Conservation (phyloP, 2,329 filamentous ascomycete species). For the Pyricularia sp. region DNA sequence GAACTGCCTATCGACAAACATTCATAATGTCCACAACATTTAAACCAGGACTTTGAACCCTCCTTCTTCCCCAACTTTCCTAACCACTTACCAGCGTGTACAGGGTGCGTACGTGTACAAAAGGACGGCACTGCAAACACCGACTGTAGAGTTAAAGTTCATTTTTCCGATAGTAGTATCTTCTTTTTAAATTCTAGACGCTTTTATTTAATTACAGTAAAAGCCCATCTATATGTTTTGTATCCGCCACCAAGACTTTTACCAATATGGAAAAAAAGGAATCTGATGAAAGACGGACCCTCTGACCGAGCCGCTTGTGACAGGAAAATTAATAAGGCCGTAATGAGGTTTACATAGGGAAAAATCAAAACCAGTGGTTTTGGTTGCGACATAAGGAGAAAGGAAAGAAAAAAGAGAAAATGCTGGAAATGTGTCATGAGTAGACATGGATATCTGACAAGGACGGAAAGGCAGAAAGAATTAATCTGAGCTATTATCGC, state of each 20-base stretch:
- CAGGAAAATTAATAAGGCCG: not conserved
- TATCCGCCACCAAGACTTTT: not conserved
- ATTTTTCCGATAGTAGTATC: not conserved
- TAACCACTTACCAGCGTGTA: not conserved
- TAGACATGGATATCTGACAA: not conserved
- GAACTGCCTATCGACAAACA: not conserved
- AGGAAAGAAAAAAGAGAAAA: not conserved
- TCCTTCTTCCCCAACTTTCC: too few relatives aligned
- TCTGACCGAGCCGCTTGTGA: not conserved
- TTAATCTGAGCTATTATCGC: slow-evolving; percentile 23
- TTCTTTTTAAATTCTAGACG: not conserved
- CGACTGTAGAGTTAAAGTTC: not conserved
- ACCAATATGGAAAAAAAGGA: not conserved
- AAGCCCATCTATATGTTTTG: not conserved
- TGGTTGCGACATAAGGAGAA: not conserved
- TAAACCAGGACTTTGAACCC: too few relatives aligned
- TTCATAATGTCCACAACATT: too few relatives aligned
- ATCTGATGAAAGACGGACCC: not conserved
- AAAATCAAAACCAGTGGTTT: not conserved
- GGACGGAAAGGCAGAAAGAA: not conserved
- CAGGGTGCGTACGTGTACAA: not conserved
- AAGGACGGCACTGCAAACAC: not conserved
- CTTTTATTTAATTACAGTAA: not conserved
- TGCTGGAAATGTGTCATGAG: not conserved
- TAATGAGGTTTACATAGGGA: not conserved